phyloP scores from a whole-genome alignment of 1,139 yeast genomes.

The Pichia sp. region DNA sequence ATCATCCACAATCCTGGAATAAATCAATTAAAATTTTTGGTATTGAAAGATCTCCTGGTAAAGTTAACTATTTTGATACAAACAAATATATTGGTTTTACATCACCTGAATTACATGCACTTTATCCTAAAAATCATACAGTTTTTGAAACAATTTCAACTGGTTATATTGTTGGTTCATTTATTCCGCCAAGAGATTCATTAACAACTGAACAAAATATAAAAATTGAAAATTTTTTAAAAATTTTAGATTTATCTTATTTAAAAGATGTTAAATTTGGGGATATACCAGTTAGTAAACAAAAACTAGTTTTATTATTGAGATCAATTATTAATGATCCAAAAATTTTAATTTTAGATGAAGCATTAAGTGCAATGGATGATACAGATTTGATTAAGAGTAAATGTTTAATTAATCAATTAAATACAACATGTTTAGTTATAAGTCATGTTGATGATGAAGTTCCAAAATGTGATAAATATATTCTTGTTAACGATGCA shows the following conservation, averaged over 20 bases:
- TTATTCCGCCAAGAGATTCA: slow-evolving; percentile 34
- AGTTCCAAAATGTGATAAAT: slow-evolving; percentile 51
- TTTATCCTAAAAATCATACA: slow-evolving; percentile 57
- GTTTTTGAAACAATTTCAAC: slow-evolving; percentile 60
- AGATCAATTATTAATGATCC: slow-evolving; percentile 77
- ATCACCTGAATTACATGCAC: slow-evolving; percentile 86
- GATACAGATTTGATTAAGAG: slow-evolving; percentile 58
- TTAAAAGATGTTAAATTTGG: slow-evolving; percentile 38
- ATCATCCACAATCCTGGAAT: slow-evolving; percentile 96
- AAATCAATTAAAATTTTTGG: slow-evolving; percentile 62
- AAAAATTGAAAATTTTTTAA: slow-evolving; percentile 32
- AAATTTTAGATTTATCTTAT: slow-evolving; percentile 31
- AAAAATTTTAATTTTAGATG: slow-evolving; percentile 73
- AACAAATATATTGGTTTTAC: slow-evolving; percentile 78
- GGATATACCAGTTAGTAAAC: slow-evolving; percentile 62
- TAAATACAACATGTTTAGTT: slow-evolving; percentile 55
- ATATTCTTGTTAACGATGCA: slow-evolving; percentile 34
- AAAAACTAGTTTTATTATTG: slow-evolving; percentile 68
- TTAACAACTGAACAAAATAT: slow-evolving; percentile 33
- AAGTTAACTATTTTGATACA: slow-evolving; percentile 67
- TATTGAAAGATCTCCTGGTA: slow-evolving; percentile 65
- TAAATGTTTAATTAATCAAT: slow-evolving; percentile 53
- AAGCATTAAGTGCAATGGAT: slow-evolving; percentile 90
- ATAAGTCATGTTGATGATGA: slow-evolving; percentile 73
- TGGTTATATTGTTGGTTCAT: slow-evolving; percentile 66